A percentile compares a stretch with the other conserved stretches of the same genome.
phyloP scores from a whole-genome alignment of 2,329 filamentous ascomycete genomes.

The Calonectria pseudoturangicola region DNA sequence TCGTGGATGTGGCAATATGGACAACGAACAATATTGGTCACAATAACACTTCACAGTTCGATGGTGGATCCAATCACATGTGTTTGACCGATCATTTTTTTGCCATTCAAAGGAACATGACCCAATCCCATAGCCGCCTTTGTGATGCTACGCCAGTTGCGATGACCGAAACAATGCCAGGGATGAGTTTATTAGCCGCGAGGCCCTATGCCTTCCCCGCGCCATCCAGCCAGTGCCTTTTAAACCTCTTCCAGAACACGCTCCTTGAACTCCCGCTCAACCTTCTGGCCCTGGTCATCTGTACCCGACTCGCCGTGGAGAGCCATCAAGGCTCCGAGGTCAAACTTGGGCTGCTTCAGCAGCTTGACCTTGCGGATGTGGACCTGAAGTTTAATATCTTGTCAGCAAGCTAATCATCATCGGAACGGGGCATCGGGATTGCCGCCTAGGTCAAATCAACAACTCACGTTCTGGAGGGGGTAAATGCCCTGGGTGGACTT shows the following conservation, averaged over 20 bases:
- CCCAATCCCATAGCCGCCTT: conserved; percentile 64
- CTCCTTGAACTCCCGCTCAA: conserved; percentile 99
- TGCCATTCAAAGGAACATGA: conserved; percentile 62
- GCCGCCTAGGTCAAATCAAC: not conserved
- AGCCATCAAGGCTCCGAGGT: conserved; percentile 95
- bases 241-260: conserved; percentile 94
- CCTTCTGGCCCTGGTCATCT: conserved; percentile 98
- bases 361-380: conserved; percentile 99
- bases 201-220: conserved; percentile 58
- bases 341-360: conserved; percentile 98
- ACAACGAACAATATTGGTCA: conserved; percentile 33
- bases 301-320: conserved; percentile 98
- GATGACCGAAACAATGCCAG: conserved; percentile 66
- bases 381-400: conserved; percentile 75
- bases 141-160: conserved; percentile 67
- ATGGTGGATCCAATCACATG: conserved; percentile 45
- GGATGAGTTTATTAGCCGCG: conserved; percentile 59
- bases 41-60: conserved; percentile 36
- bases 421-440: not conserved
- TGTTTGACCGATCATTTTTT: conserved; percentile 59
- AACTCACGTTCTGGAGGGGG: conserved; percentile 96
- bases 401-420: conserved; percentile 6
- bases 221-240: conserved; percentile 65
- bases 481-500: conserved; percentile 99
- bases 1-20: not conserved